These are phyloP conservation scores for Exophiala sp. DNA, from an alignment of 2,329 filamentous ascomycete genomes.

Conservation along the genomic window DNA sequence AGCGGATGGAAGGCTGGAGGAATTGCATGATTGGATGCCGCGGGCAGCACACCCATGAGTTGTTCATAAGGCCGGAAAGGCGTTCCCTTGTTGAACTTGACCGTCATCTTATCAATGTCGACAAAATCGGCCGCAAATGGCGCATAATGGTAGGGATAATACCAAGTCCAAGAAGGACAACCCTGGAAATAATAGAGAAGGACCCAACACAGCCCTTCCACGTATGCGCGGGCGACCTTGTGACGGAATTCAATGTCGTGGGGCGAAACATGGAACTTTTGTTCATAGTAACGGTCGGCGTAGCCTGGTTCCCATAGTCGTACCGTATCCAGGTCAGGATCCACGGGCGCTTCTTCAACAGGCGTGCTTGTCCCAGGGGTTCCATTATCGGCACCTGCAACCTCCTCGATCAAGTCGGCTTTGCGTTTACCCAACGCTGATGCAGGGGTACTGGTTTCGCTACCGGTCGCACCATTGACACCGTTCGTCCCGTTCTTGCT, in stretches of 20 bases:
- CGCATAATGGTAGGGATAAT: conserved; percentile 96
- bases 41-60: conserved; percentile 94
- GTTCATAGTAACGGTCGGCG: conserved; percentile 89
- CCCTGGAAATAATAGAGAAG: conserved; percentile 96
- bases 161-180: conserved; percentile 98
- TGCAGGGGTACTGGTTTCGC: conserved; percentile 32
- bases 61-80: conserved; percentile 93
- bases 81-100: conserved; percentile 74
- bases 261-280: conserved; percentile 83
- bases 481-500: conserved; percentile 4
- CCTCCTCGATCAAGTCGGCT: conserved; percentile 60
- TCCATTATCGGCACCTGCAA: conserved; percentile 37
- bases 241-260: conserved; percentile 80
- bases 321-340: conserved; percentile 66
- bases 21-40: conserved; percentile 84
- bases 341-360: conserved; percentile 36
- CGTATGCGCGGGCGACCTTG: conserved; percentile 83
- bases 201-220: conserved; percentile 92
- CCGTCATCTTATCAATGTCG: conserved; percentile 69
- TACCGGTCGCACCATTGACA: neutral
- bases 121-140: conserved; percentile 95
- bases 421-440: conserved; percentile 69
- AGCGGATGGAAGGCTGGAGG: conserved; percentile 81
- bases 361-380: conserved; percentile 58
- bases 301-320: conserved; percentile 94